These are phyloP conservation scores for Aspergillus brasiliensis DNA, from an alignment of 2,329 filamentous ascomycete species.

Conservation along the genomic window DNA sequence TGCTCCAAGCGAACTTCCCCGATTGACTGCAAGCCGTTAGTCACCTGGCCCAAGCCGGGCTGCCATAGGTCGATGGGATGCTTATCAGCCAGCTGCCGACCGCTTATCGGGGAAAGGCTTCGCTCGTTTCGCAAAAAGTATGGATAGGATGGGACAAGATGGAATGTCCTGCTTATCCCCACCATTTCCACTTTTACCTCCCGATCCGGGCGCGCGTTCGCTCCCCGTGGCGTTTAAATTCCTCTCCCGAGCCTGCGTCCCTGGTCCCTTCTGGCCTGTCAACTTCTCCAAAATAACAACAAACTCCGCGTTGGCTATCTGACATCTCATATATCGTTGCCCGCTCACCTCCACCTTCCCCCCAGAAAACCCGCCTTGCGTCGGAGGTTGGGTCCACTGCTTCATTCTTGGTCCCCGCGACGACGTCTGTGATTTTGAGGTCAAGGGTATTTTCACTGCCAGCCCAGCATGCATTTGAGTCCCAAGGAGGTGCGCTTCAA, in stretches of 20 bases:
- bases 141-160: not conserved
- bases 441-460: not conserved
- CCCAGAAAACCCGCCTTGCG: too few species aligned
- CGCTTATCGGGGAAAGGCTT: not conserved
- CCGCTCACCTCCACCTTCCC: not conserved
- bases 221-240: not conserved
- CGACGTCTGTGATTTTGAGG: not conserved
- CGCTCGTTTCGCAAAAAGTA: not conserved
- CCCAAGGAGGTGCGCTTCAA: conserved; percentile 46
- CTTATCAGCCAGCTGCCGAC: conserved; percentile 2
- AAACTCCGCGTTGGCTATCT: not conserved
- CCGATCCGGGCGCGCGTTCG: conserved; percentile 1
- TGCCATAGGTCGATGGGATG: not conserved
- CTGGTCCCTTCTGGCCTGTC: not conserved
- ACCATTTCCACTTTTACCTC: not conserved
- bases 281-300: not conserved
- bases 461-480: conserved; percentile 47
- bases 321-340: not conserved
- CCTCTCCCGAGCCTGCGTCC: not conserved
- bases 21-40: conserved; percentile 9
- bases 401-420: not conserved
- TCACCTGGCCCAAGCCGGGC: not conserved
- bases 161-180: not conserved
- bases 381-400: too few species aligned
- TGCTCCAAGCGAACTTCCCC: not conserved